These are phyloP conservation scores for Boletus subluridellus DNA, from an alignment of 1,284 basidiomycete genomes.

Conservation along the genomic window DNA sequence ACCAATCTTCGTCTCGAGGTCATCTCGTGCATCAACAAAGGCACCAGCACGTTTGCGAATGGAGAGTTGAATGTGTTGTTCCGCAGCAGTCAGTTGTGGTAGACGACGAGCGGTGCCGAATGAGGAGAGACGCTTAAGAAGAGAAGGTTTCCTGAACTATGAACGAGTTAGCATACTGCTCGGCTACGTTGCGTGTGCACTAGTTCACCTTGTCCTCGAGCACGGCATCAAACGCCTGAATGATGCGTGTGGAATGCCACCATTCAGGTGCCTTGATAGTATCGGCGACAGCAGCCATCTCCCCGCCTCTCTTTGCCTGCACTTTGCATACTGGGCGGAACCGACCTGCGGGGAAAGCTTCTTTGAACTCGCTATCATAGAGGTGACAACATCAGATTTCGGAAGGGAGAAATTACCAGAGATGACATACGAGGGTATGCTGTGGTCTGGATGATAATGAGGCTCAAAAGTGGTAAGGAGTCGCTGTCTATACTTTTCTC, in stretches of 20 bases:
- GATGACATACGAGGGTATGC: conserved; percentile 61
- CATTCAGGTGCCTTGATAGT: conserved; percentile 84
- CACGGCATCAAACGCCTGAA: conserved; percentile 85
- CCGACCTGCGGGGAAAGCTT: conserved; percentile 89
- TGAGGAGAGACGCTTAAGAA: conserved; percentile 81
- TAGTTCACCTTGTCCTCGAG: conserved; percentile 74
- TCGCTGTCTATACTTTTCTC: conserved; percentile 80
- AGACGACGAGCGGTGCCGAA: conserved; percentile 70
- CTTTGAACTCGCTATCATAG: conserved; percentile 77
- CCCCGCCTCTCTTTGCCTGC: conserved; percentile 73
- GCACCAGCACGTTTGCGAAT: conserved; percentile 87
- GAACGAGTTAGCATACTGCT: conserved; percentile 17
- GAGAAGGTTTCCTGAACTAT: conserved; percentile 83
- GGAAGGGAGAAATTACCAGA: neutral
- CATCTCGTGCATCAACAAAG: conserved; percentile 90
- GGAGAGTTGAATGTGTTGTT: conserved; percentile 79
- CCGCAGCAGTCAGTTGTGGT: conserved; percentile 71
- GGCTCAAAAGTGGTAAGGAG: conserved; percentile 78
- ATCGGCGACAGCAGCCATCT: conserved; percentile 77
- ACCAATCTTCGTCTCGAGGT: conserved; percentile 87
- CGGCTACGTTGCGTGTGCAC: neutral
- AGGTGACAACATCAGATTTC: conserved; percentile 8
- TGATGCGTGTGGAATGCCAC: conserved; percentile 89
- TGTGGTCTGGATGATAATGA: conserved; percentile 80
- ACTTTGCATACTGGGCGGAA: conserved; percentile 83